Conservation (phyloP, 441 rosid genomes). For the Pelargonium myrrhifolium region DNA sequence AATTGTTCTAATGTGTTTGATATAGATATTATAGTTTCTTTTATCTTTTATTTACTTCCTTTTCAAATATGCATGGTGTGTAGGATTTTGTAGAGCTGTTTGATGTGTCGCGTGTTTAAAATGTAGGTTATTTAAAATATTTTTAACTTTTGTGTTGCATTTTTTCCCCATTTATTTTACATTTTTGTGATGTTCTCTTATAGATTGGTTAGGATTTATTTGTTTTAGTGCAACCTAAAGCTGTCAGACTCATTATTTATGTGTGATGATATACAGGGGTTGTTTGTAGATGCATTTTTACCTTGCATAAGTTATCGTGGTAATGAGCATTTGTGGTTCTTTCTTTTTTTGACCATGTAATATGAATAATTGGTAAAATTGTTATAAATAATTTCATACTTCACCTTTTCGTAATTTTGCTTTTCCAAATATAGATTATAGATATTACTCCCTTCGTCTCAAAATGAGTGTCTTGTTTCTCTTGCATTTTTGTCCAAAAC, state of each 20-base stretch:
- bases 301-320: neutral
- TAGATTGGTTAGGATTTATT: neutral
- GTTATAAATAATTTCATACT: neutral
- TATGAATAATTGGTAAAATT: neutral
- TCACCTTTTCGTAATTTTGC: neutral
- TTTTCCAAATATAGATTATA: neutral
- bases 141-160: neutral
- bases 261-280: neutral
- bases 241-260: neutral
- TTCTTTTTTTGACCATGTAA: neutral
- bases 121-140: neutral
- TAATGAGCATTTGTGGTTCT: neutral
- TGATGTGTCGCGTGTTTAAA: neutral
- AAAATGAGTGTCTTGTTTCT: too few relatives aligned
- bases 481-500: too few relatives aligned
- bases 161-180: neutral
- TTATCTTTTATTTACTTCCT: neutral
- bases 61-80: neutral
- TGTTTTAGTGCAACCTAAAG: neutral
- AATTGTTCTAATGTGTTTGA: neutral
- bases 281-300: neutral
- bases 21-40: neutral
- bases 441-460: neutral
- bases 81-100: neutral
- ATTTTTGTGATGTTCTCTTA: neutral